Evolutionary conservation across 2,329 filamentous ascomycete species (phyloP).

Genomic region (Fusarium protoensiforme): DNA sequence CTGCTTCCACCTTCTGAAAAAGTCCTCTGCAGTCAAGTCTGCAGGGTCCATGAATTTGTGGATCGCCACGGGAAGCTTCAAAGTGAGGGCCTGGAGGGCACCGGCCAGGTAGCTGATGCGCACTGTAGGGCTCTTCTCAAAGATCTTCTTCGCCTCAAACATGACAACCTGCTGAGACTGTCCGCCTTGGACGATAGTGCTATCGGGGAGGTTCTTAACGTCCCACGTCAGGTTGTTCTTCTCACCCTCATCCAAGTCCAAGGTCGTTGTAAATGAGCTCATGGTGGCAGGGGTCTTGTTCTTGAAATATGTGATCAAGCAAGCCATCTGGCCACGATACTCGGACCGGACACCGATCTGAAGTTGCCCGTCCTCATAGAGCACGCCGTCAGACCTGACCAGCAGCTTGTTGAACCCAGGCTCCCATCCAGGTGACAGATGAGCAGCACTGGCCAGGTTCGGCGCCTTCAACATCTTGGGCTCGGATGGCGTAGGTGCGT

Average conservation of each 20-base stretch:
- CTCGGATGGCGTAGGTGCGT: conserved; percentile 65
- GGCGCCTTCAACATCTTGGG: conserved; percentile 72
- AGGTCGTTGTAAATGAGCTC: conserved; percentile 91
- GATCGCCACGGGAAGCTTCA: conserved; percentile 87
- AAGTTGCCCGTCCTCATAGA: conserved; percentile 95
- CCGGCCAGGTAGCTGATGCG: conserved; percentile 95
- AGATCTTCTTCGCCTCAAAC: conserved; percentile 87
- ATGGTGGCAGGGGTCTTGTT: conserved; percentile 91
- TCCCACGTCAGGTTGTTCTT: conserved; percentile 81
- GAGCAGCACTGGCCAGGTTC: conserved; percentile 91
- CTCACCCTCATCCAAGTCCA: conserved; percentile 80
- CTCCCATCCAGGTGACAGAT: conserved; percentile 96
- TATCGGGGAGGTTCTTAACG: conserved; percentile 88
- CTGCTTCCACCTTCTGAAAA: conserved; percentile 99
- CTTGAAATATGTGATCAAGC: conserved; percentile 93
- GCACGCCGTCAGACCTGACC: conserved; percentile 82
- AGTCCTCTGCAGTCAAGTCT: conserved; percentile 87
- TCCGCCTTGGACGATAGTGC: conserved; percentile 75
- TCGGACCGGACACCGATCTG: conserved; percentile 93
- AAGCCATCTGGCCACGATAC: conserved; percentile 94
- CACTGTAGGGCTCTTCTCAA: conserved; percentile 87
- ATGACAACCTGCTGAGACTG: conserved; percentile 95
- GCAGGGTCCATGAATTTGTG: conserved; percentile 98
- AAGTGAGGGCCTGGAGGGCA: conserved; percentile 88
- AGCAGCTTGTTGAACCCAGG: conserved; percentile 86